Evolutionary conservation across 2,329 filamentous ascomycete species (phyloP).

Genomic region (Aureobasidium subglaciale): DNA sequence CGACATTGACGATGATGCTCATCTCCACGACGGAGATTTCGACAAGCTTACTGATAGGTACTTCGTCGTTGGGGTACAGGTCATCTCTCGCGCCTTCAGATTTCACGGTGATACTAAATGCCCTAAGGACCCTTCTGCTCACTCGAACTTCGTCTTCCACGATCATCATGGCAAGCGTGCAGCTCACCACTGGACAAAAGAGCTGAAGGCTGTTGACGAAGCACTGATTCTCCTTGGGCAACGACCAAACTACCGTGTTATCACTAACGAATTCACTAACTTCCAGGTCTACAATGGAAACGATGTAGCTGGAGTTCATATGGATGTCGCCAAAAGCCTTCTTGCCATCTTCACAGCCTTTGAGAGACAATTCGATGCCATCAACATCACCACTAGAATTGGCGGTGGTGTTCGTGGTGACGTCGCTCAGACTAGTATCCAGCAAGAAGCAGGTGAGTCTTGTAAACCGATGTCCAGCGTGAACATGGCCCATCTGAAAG

Average conservation of each 20-base stretch:
- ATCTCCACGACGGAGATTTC: neutral
- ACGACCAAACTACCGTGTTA: neutral
- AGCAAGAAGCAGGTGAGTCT: neutral
- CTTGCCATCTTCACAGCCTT: conserved; percentile 9
- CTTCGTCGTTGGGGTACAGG: neutral
- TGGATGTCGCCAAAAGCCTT: neutral
- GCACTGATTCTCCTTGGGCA: neutral
- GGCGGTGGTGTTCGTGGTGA: neutral
- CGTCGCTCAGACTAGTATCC: neutral
- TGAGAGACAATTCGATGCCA: conserved; percentile 6
- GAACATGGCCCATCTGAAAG: neutral
- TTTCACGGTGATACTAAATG: neutral
- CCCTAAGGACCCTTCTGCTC: neutral
- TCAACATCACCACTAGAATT: neutral
- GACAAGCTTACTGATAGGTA: neutral
- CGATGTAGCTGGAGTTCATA: neutral
- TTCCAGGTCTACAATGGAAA: conserved; percentile 3
- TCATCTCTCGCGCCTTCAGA: neutral
- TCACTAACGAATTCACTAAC: conserved; percentile 1
- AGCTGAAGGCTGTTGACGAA: neutral
- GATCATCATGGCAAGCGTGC: neutral
- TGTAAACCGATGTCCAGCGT: neutral
- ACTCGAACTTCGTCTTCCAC: neutral
- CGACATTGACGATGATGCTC: neutral
- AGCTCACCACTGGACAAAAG: neutral